Evolutionary conservation across 108 stramenopile genomes (phyloP).

Genomic region (Cylindrotheca closterium): DNA sequence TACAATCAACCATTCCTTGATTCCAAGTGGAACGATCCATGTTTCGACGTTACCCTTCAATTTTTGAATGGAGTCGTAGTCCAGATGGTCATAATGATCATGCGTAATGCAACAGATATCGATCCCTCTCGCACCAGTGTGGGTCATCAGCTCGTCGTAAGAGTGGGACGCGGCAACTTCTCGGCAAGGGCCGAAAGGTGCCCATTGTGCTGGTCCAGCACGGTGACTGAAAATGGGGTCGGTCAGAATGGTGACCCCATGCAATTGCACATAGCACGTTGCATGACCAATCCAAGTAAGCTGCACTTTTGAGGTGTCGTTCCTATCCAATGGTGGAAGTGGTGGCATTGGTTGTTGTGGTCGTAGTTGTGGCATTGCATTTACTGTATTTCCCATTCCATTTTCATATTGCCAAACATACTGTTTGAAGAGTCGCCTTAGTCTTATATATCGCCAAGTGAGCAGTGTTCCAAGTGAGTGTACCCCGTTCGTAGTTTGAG

Average conservation of each 20-base stretch:
- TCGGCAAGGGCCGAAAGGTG: conserved; percentile 49
- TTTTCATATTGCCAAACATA: conserved; percentile 17
- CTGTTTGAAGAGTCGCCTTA: conserved; percentile 18
- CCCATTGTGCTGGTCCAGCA: conserved; percentile 48
- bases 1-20: conserved; percentile 64
- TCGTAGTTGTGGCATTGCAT: not conserved
- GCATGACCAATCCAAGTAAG: conserved; percentile 87
- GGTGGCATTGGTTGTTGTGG: not conserved
- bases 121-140: conserved; percentile 61
- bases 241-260: conserved; percentile 64
- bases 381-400: not conserved
- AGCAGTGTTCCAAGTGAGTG: conserved; percentile 54
- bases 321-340: conserved; percentile 1
- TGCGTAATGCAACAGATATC: conserved; percentile 85
- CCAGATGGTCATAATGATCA: conserved; percentile 89
- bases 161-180: conserved; percentile 54
- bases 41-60: conserved; percentile 49
- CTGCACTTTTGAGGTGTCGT: conserved; percentile 17
- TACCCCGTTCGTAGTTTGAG: conserved; percentile 68
- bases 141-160: conserved; percentile 44
- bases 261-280: conserved; percentile 58
- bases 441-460: conserved; percentile 52
- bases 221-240: conserved; percentile 78
- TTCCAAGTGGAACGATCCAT: conserved; percentile 84
- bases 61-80: conserved; percentile 47